phyloP scores from a whole-genome alignment of 345 rosid genomes.

The Eutrema japonicum region DNA sequence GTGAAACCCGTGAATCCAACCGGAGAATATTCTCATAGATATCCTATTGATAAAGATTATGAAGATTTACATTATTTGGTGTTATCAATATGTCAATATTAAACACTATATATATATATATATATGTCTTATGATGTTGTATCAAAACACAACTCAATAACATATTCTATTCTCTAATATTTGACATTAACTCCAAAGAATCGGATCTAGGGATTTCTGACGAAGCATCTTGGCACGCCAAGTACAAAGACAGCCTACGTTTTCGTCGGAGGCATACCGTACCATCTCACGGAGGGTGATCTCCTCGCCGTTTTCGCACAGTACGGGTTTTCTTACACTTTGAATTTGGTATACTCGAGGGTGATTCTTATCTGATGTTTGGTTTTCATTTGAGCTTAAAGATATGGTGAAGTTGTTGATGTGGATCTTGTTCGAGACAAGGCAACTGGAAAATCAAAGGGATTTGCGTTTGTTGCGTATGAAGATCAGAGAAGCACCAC shows the following conservation, averaged over 20 bases:
- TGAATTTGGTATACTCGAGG: too few species aligned
- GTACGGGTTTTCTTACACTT: too few species aligned
- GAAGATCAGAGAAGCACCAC: conserved; percentile 95
- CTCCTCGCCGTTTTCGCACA: conserved; percentile 93
- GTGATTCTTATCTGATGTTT: too few species aligned
- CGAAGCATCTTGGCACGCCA: conserved; percentile 94
- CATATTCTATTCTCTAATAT: too few species aligned
- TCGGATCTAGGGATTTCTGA: conserved; percentile 80
- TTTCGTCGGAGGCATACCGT: conserved; percentile 82
- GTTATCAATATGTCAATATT: too few species aligned
- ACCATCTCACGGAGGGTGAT: conserved; percentile 97
- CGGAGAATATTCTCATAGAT: too few species aligned
- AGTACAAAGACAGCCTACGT: conserved; percentile 81
- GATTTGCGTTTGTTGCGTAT: conserved; percentile 86
- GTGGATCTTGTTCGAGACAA: conserved; percentile 92
- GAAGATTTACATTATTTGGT: too few species aligned
- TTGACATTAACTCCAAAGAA: conserved; percentile 76
- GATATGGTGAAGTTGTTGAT: conserved; percentile 91
- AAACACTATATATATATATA: too few species aligned
- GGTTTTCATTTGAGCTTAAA: conserved; percentile 20
- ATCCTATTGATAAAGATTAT: too few species aligned
- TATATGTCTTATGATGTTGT: too few species aligned
- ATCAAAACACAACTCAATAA: too few species aligned
- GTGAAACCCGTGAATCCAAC: too few species aligned
- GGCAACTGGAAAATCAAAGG: conserved; percentile 89